phyloP scores from a whole-genome alignment of 768 basidiomycete genomes.

The Leccinum rimulosum region DNA sequence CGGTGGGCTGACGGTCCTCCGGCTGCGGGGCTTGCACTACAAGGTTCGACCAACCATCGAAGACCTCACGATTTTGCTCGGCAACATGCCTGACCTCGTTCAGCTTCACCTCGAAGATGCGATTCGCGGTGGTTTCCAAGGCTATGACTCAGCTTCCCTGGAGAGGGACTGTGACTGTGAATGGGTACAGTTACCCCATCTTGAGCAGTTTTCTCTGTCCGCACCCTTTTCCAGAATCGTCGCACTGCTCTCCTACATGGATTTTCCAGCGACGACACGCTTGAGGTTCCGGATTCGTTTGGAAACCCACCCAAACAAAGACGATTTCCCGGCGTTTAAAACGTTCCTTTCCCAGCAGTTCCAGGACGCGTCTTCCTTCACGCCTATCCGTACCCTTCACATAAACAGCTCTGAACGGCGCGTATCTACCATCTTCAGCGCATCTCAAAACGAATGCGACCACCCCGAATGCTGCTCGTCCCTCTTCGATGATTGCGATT shows the following conservation, averaged over 20 bases:
- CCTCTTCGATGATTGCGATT: not conserved
- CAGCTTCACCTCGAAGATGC: not conserved
- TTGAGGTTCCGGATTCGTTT: not conserved
- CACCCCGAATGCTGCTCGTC: not conserved
- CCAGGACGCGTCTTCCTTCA: not conserved
- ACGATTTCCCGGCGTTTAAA: not conserved
- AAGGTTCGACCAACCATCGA: not conserved
- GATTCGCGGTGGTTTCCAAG: not conserved
- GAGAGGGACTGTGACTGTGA: not conserved
- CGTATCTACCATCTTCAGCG: not conserved
- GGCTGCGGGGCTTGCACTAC: not conserved
- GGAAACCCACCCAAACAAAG: not conserved
- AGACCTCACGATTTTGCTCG: not conserved
- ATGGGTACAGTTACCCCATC: too few species aligned
- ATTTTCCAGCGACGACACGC: not conserved
- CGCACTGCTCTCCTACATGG: not conserved
- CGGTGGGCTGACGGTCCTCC: conserved; percentile 1
- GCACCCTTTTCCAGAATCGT: too few species aligned
- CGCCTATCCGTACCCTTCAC: not conserved
- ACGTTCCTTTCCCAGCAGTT: not conserved
- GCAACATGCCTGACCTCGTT: not conserved
- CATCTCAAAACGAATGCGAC: not conserved
- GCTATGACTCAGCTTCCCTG: not conserved
- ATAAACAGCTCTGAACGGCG: too few species aligned
- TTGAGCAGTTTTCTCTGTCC: too few species aligned